Evolutionary conservation across 2,329 filamentous ascomycete genomes (phyloP).

Genomic region (Claviceps sp.): DNA sequence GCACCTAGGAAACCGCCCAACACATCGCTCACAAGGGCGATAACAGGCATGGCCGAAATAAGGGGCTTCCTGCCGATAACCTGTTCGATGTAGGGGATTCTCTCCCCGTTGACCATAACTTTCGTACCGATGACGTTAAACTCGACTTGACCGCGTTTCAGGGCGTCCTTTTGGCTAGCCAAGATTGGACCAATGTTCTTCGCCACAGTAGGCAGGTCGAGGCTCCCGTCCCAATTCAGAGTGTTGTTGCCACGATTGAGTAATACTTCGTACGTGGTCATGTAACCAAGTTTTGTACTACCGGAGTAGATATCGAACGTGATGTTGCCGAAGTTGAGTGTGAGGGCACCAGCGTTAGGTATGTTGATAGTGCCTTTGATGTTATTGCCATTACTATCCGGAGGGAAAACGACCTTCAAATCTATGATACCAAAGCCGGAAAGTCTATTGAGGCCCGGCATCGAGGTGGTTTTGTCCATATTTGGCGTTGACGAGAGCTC

Average conservation of each 20-base stretch:
- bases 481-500: conserved; percentile 22
- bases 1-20: conserved; percentile 20
- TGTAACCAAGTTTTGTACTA: conserved; percentile 24
- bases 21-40: conserved; percentile 24
- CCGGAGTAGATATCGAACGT: conserved; percentile 29
- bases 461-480: conserved; percentile 28
- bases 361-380: conserved; percentile 28
- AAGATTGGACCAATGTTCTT: conserved; percentile 29
- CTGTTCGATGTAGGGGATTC: conserved; percentile 29
- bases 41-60: conserved; percentile 21
- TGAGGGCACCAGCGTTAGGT: conserved; percentile 30
- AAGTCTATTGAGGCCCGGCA: conserved; percentile 26
- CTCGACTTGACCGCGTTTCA: conserved; percentile 26
- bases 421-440: conserved; percentile 24
- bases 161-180: conserved; percentile 20
- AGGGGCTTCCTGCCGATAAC: conserved; percentile 27
- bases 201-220: conserved; percentile 26
- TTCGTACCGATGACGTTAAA: conserved; percentile 28
- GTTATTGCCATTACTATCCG: conserved; percentile 26
- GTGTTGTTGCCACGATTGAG: conserved; percentile 31
- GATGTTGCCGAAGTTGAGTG: conserved; percentile 31
- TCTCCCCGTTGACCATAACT: conserved; percentile 27
- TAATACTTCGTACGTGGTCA: conserved; percentile 23
- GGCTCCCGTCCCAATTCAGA: conserved; percentile 24
- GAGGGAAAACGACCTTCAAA: conserved; percentile 25